These are phyloP conservation scores for Fragosphaeria purpurea DNA, from an alignment of 2,329 filamentous ascomycete species.

Conservation along the genomic window DNA sequence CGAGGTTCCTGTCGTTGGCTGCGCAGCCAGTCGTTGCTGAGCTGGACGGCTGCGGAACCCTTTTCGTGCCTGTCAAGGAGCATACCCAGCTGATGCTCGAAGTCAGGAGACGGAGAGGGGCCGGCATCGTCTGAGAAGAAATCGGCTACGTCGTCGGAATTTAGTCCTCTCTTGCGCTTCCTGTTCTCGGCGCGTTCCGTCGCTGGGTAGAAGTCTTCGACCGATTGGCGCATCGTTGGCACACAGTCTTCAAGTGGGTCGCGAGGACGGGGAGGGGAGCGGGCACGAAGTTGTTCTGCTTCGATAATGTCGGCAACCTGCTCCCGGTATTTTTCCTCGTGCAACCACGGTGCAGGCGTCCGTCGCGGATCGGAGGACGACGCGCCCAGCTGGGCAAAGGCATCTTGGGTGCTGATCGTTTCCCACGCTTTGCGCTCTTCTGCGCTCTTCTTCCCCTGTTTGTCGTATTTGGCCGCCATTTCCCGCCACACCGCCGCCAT, in stretches of 20 bases:
- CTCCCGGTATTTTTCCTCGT: constrained; percentile 72
- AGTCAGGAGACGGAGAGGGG: constrained; percentile 3
- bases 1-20: not conserved
- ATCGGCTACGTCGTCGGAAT: not conserved
- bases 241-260: constrained; percentile 46
- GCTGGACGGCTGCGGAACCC: not conserved
- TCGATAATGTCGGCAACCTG: constrained; percentile 52
- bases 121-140: not conserved
- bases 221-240: constrained; percentile 71
- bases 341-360: constrained; percentile 72
- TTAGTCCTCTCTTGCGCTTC: constrained; percentile 3
- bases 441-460: constrained; percentile 72
- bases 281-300: constrained; percentile 28
- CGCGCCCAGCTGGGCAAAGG: constrained; percentile 68
- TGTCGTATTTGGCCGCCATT: constrained; percentile 20
- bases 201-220: constrained; percentile 73
- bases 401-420: constrained; percentile 65
- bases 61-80: constrained; percentile 1
- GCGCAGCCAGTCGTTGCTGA: constrained; percentile 1
- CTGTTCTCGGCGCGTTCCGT: not conserved
- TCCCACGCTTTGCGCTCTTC: constrained; percentile 57
- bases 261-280: constrained; percentile 58
- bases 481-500: constrained; percentile 77
- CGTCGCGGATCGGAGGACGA: constrained; percentile 79
- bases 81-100: constrained; percentile 3